phyloP scores from a whole-genome alignment of 2,329 filamentous ascomycete species.

The Botrytis squamosa region DNA sequence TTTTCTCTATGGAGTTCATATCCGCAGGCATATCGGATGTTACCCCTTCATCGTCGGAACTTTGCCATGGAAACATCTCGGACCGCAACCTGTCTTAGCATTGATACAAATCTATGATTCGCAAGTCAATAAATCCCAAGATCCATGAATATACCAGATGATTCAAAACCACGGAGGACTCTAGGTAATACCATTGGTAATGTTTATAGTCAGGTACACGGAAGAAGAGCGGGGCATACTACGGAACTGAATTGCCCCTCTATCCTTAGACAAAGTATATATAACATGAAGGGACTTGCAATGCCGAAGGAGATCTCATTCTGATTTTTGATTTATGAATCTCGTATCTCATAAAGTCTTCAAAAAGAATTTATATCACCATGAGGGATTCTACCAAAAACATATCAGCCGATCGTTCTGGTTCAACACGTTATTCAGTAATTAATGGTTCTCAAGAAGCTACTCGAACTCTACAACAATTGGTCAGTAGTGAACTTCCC shows the following conservation, averaged over 20 bases:
- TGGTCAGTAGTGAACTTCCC: slow-evolving; percentile 29
- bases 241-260: not conserved
- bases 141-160: not conserved
- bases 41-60: slow-evolving; percentile 10
- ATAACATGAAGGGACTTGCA: not conserved
- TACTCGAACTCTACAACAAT: slow-evolving; percentile 25
- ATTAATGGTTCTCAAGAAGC: slow-evolving; percentile 32
- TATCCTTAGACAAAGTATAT: not conserved
- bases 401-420: not conserved
- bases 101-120: not conserved
- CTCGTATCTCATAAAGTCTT: not conserved
- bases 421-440: slow-evolving; percentile 30
- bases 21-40: slow-evolving; percentile 6
- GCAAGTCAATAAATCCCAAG: not conserved
- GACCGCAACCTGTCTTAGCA: not conserved
- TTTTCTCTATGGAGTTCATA: not conserved
- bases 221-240: not conserved
- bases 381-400: slow-evolving; percentile 2
- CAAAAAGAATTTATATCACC: not conserved
- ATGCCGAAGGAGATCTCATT: not conserved
- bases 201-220: slow-evolving; percentile 5
- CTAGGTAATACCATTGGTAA: not conserved
- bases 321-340: not conserved
- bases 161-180: not conserved
- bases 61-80: not conserved